Evolutionary conservation across 1,284 basidiomycete species (phyloP), one percentile per base, ranked within the genome.

Genomic region (Ceratobasidium sp.): DNA sequence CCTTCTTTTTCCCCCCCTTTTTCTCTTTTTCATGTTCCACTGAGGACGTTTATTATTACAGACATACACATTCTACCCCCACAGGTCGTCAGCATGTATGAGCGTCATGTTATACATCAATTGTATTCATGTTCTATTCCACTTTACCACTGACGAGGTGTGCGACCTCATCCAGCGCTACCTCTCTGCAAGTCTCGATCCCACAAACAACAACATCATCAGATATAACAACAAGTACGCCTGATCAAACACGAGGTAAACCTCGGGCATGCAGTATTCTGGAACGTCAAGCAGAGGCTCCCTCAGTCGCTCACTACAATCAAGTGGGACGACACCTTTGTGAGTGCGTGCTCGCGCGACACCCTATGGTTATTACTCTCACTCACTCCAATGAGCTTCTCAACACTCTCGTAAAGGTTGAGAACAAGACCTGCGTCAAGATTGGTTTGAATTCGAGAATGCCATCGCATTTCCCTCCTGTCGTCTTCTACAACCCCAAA

Each of bases 181-280:
- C 83, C 89, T 98, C 77, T 95, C 92, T 75, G 96, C 96, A 29
- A 96, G 98, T 81, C 97, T 96, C 13, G 96, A 98, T 83, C 97
- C 97, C 11, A 98, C 96, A 72, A 99, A 99, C 84, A 96, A 97
- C 84, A 98, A 98, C 79, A 92, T 99, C 77, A 97, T 98, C 77
- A 96, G 97, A 1, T 99, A 98, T 84, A 98, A 98, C 86, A 98
- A 98, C 85, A 97, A 97, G 83, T 99, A 98, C 88, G 98, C 43
- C 88, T 99, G 74, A 98, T 98, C 87, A 99, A 99, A 85, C 97
- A 99, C 83, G 98, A 99, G 80, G 98, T 99, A 83, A 99, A 99
- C 82, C 86, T 99, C 41, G 97, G 97, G 39, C 90, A 98, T 78
- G 98, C 98, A 6, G 97, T 98, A 13, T 98, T 98, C 84, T 99